A percentile compares a stretch with the other conserved stretches of the same genome.
These are phyloP conservation scores for Immersiporthe knoxdaviesiana DNA, from an alignment of 2,329 filamentous ascomycete species.

Conservation along the genomic window DNA sequence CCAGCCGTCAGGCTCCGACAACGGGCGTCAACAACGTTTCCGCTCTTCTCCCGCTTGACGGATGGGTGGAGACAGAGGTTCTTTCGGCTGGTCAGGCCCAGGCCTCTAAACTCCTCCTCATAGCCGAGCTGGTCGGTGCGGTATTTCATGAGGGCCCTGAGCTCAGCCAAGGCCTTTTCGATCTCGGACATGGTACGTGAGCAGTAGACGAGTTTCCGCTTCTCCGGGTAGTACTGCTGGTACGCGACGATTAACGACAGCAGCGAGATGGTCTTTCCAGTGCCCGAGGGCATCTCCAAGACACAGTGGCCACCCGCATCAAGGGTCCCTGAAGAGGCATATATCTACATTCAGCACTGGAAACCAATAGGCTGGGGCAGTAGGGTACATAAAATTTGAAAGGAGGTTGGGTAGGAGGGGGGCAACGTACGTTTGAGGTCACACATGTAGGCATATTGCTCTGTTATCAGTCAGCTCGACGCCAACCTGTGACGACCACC, in stretches of 20 bases:
- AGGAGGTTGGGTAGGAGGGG: neutral
- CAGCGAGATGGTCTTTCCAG: constrained; percentile 94
- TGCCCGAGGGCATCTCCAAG: constrained; percentile 98
- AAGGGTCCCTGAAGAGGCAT: constrained; percentile 63
- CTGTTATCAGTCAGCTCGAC: constrained; percentile 36
- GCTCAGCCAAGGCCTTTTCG: constrained; percentile 90
- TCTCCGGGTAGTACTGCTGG: constrained; percentile 89
- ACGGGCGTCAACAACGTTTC: constrained; percentile 88
- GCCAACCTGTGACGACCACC: neutral
- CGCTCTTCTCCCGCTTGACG: constrained; percentile 95
- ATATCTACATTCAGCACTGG: constrained; percentile 23
- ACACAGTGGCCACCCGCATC: constrained; percentile 95
- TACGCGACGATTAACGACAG: constrained; percentile 96
- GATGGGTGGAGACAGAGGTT: constrained; percentile 96
- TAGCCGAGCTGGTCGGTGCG: constrained; percentile 85
- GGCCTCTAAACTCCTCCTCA: constrained; percentile 88
- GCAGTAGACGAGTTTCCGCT: constrained; percentile 97
- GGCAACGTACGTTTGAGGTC: constrained; percentile 56
- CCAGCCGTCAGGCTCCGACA: constrained; percentile 94
- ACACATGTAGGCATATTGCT: constrained; percentile 65
- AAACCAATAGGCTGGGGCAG: neutral
- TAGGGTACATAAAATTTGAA: too few relatives aligned
- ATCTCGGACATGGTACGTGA: constrained; percentile 99
- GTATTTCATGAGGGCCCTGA: constrained; percentile 95
- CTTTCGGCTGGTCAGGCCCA: constrained; percentile 94